Evolutionary conservation across 202 grass and related monocot species (phyloP).

Genomic region (Setaria italica): DNA sequence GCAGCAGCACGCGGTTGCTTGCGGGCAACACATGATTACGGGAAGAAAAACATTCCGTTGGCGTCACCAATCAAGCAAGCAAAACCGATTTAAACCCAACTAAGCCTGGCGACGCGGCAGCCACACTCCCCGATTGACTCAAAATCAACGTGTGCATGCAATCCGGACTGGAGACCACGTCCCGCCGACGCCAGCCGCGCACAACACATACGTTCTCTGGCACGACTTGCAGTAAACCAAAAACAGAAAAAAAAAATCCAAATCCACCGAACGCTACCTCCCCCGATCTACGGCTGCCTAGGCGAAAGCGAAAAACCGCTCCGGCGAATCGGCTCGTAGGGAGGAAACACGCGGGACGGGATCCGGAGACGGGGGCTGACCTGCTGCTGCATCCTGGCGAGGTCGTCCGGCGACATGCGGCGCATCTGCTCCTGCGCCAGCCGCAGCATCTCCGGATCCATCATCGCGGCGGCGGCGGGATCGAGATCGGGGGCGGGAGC

Average conservation of each 20-base stretch:
- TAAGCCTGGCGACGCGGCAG: not conserved
- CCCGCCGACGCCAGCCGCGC: not conserved
- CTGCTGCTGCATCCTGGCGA: slow-evolving; percentile 96
- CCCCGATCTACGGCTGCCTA: slow-evolving; percentile 28
- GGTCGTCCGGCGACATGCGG: slow-evolving; percentile 82
- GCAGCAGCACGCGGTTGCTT: not conserved
- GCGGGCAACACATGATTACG: not conserved
- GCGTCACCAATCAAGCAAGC: slow-evolving; percentile 20
- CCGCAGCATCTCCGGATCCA: slow-evolving; percentile 91
- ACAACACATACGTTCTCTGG: not conserved
- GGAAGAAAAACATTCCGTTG: not conserved
- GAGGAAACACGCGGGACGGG: not conserved
- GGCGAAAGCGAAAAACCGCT: not conserved
- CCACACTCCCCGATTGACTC: slow-evolving; percentile 15
- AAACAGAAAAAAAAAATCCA: not conserved
- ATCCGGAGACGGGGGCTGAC: slow-evolving; percentile 32
- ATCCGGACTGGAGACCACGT: not conserved
- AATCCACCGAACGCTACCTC: not conserved
- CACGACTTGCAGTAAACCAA: not conserved
- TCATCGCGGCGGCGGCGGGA: slow-evolving; percentile 52
- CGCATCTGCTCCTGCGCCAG: slow-evolving; percentile 99
- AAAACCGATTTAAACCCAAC: not conserved
- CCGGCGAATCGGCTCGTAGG: not conserved
- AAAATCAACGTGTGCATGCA: not conserved
- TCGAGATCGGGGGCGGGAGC: not conserved